Evolutionary conservation across 2,329 filamentous ascomycete species (phyloP), one percentile per base, ranked within the genome.

Genomic region (Colletotrichum trifolii): DNA sequence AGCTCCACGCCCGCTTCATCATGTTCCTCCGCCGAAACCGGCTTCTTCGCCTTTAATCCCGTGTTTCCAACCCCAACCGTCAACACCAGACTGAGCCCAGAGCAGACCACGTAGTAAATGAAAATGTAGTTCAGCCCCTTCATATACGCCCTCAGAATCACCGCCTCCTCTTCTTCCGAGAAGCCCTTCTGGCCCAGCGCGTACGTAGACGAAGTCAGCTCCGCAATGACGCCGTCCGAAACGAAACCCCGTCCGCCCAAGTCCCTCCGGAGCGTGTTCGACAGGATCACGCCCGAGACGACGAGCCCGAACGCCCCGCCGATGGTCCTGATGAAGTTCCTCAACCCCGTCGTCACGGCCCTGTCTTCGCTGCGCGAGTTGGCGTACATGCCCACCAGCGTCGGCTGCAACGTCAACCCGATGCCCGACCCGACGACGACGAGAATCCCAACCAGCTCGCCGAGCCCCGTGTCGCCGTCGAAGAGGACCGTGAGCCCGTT

Each of bases 311-410:
- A 70, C 6, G 76, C 73, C 12, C 77, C 78, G 9, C 78, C 78
- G 4, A 77, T 69, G 7, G 72, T 73, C 9, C 78, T 73, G 38
- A 77, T 69, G 50, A 80, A 79, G 58, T 79, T 79, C n/a, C 78
- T 73, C 25, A 76, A 70, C 0, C 75, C 74, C 2, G 75, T 80
- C 2, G 75, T 73, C 39, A 80, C 77, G 10, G 78, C 78, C 0
- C 78, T 73, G 43, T 78, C 75, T 35, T 75, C 72, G 45, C 71
- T 75, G 5, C 71, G 71, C 0, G 72, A 73, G 60, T 79, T 76
- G 34, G 78, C 77, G 43, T 79, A 75, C 54, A 79, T 69, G 2
- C 73, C 78, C 1, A 80, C 72, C 7, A 79, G 69, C 9, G 75
- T 77, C 4, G 78, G 76, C 62, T 80, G 78, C 43, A 80, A 68